Evolutionary conservation across 2,329 filamentous ascomycete species (phyloP).

Genomic region (Boeremia exigua): DNA sequence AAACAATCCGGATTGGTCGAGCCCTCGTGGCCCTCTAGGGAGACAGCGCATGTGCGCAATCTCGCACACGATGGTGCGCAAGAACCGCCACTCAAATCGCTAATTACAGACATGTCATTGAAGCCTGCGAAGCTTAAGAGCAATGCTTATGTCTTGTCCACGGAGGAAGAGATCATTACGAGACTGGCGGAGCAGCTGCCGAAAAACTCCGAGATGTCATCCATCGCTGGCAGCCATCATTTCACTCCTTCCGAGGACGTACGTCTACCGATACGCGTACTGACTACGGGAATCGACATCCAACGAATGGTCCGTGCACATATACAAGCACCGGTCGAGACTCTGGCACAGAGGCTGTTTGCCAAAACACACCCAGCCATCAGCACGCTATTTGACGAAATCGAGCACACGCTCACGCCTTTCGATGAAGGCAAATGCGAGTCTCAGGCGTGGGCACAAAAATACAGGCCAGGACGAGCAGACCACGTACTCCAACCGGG

Average conservation of each 20-base stretch:
- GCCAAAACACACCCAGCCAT: constrained; percentile 63
- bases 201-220: background rate
- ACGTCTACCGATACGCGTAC: constrained; percentile 44
- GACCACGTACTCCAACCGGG: constrained; percentile 77
- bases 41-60: constrained; percentile 55
- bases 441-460: constrained; percentile 74
- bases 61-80: constrained; percentile 7
- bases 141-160: constrained; percentile 29
- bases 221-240: background rate
- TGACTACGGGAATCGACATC: constrained; percentile 49
- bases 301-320: constrained; percentile 45
- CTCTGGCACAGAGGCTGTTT: constrained; percentile 4
- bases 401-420: constrained; percentile 71
- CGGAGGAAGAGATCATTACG: constrained; percentile 35
- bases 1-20: constrained; percentile 71
- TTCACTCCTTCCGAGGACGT: constrained; percentile 32
- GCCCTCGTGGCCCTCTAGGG: constrained; percentile 74
- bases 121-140: constrained; percentile 50
- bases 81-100: background rate
- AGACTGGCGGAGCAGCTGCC: constrained; percentile 30
- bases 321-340: constrained; percentile 21
- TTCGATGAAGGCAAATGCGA: constrained; percentile 84
- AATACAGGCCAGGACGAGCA: constrained; percentile 77
- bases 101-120: constrained; percentile 2
- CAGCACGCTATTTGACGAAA: constrained; percentile 62